Conservation (phyloP, 2,329 filamentous ascomycete genomes). For the Diaporthe caulivora region DNA sequence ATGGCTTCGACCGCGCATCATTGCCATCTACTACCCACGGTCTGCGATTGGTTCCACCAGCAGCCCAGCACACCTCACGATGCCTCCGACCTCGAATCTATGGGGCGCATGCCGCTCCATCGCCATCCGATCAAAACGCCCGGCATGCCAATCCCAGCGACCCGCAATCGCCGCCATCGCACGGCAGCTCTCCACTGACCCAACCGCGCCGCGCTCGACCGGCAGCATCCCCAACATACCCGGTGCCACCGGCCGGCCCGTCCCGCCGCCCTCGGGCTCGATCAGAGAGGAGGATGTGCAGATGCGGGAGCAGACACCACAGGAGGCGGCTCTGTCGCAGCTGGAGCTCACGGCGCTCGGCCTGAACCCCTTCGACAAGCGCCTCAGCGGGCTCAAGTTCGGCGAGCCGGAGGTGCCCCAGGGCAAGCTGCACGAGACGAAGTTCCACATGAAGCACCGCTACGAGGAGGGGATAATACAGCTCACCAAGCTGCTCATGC, state of each 20-base stretch:
- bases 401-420: slow-evolving; percentile 77
- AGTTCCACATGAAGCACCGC: slow-evolving; percentile 78
- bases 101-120: slow-evolving; percentile 58
- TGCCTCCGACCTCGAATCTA: slow-evolving; percentile 68
- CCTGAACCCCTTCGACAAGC: slow-evolving; percentile 47
- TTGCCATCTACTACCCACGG: neutral
- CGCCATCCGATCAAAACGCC: slow-evolving; percentile 53
- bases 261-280: neutral
- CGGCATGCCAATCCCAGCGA: slow-evolving; percentile 41
- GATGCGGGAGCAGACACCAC: slow-evolving; percentile 51
- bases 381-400: slow-evolving; percentile 78
- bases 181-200: slow-evolving; percentile 47
- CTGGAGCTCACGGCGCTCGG: slow-evolving; percentile 51
- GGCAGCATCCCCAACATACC: slow-evolving; percentile 28
- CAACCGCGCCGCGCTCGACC: slow-evolving; percentile 32
- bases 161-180: slow-evolving; percentile 44
- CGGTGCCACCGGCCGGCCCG: neutral
- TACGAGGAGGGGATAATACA: slow-evolving; percentile 90
- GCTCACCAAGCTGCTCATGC: slow-evolving; percentile 92
- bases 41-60: slow-evolving; percentile 31
- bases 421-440: slow-evolving; percentile 55
- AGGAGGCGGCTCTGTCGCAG: slow-evolving; percentile 56
- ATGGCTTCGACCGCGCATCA: slow-evolving; percentile 28
- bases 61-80: slow-evolving; percentile 47
- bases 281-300: slow-evolving; percentile 48